Percentiles rank a stretch among this genome's conserved stretches.
phyloP scores from a whole-genome alignment of 2,329 filamentous ascomycete species.

The Elsinoe arachidis region DNA sequence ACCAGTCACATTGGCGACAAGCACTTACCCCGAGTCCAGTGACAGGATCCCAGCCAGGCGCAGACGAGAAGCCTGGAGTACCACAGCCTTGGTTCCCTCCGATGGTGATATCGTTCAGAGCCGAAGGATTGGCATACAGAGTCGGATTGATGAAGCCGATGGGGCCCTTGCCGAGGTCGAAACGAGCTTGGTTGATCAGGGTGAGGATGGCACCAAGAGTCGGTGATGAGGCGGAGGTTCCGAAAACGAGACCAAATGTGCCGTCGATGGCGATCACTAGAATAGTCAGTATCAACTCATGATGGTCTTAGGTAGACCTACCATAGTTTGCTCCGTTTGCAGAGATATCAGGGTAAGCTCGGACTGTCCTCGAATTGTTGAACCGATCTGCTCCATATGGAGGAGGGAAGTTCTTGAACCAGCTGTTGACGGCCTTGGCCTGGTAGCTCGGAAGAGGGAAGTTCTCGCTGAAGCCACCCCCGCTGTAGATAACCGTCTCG shows the following conservation, averaged over 20 bases:
- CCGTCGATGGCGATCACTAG: constrained; percentile 35
- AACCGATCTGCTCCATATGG: constrained; percentile 37
- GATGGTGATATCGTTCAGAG: constrained; percentile 33
- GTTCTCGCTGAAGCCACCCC: constrained; percentile 44
- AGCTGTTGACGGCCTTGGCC: constrained; percentile 31
- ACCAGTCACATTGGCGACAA: not conserved
- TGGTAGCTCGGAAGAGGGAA: constrained; percentile 44
- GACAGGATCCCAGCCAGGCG: constrained; percentile 30
- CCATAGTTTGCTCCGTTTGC: constrained; percentile 18
- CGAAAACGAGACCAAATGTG: constrained; percentile 36
- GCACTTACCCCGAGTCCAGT: constrained; percentile 20
- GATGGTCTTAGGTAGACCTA: not conserved
- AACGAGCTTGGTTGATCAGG: constrained; percentile 35
- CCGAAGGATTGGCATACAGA: constrained; percentile 36
- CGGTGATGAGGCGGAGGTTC: constrained; percentile 45
- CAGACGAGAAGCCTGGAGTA: constrained; percentile 24
- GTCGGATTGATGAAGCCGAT: constrained; percentile 37
- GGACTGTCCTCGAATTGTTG: constrained; percentile 38
- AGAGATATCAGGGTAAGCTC: constrained; percentile 41
- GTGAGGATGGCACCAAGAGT: constrained; percentile 43
- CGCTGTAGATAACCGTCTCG: constrained; percentile 38
- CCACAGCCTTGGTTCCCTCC: constrained; percentile 34
- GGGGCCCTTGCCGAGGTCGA: constrained; percentile 29
- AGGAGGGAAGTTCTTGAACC: constrained; percentile 35
- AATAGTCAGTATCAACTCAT: not conserved